Percentiles rank a stretch among this genome's conserved stretches.
Evolutionary conservation across 2,329 filamentous ascomycete genomes (phyloP).

Genomic region (Myrmaecium sp.): DNA sequence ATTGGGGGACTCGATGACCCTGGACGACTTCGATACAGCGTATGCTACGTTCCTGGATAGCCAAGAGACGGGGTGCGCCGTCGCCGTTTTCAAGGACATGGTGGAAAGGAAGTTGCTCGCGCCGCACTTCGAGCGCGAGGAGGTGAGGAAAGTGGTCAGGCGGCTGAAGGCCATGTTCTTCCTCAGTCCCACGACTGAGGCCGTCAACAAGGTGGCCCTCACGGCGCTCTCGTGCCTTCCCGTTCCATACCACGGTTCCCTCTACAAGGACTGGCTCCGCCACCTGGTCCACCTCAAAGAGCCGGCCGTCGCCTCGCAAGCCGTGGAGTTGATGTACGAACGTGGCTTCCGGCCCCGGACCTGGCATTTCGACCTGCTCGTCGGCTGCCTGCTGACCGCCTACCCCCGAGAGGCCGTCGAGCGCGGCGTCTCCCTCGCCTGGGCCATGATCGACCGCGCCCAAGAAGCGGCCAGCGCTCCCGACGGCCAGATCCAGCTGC

Average conservation of each 20-base stretch:
- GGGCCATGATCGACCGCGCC: slow-evolving; percentile 2
- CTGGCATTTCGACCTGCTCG: slow-evolving; percentile 65
- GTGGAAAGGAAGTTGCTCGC: slow-evolving; percentile 18
- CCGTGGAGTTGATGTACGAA: slow-evolving; percentile 59
- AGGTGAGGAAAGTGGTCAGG: too few species aligned
- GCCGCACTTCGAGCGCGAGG: slow-evolving; percentile 14
- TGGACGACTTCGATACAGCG: slow-evolving; percentile 62
- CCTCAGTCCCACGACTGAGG: slow-evolving; percentile 9
- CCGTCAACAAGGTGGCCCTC: slow-evolving; percentile 31
- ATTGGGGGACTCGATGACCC: slow-evolving; percentile 43
- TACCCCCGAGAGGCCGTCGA: slow-evolving; percentile 15
- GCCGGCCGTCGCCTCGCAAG: slow-evolving; percentile 48
- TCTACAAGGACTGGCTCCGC: slow-evolving; percentile 81
- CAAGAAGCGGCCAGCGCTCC: background rate
- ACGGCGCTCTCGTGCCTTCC: slow-evolving; percentile 36
- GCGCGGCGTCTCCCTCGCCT: slow-evolving; percentile 20
- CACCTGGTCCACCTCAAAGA: slow-evolving; percentile 51
- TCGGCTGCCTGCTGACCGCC: slow-evolving; percentile 57
- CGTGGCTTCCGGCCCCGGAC: slow-evolving; percentile 51
- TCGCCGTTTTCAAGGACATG: slow-evolving; percentile 77
- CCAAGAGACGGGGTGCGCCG: slow-evolving; percentile 47
- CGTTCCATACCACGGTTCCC: slow-evolving; percentile 49
- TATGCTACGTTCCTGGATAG: slow-evolving; percentile 53
- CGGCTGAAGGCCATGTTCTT: too few species aligned
- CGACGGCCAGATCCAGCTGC: background rate